Conservation (phyloP, 495 filamentous ascomycete genomes). For the Trichoderma orchidacearum region DNA sequence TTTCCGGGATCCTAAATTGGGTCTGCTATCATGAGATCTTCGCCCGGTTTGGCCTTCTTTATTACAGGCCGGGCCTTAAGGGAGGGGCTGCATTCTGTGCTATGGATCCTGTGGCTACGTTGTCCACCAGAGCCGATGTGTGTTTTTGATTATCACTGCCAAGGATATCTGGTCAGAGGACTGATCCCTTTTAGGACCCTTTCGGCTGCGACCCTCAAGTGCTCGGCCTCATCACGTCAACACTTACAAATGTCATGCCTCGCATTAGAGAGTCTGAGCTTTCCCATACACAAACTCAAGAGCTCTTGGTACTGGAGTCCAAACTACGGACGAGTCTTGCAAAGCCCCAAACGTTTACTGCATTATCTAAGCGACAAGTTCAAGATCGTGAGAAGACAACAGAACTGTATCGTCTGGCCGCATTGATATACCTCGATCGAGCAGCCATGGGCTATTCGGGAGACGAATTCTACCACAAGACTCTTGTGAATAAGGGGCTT, state of each 20-base stretch:
- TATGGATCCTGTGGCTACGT: background rate
- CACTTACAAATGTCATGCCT: background rate
- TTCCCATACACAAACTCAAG: background rate
- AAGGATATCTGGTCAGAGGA: background rate
- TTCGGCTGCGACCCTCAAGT: background rate
- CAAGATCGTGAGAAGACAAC: background rate
- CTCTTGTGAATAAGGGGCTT: background rate
- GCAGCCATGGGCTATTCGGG: background rate
- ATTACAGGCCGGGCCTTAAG: background rate
- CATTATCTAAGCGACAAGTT: background rate
- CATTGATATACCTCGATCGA: background rate
- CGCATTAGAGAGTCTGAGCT: background rate
- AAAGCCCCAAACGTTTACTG: background rate
- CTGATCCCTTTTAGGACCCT: background rate
- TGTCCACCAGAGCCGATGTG: background rate
- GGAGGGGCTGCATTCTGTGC: background rate
- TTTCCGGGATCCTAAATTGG: background rate
- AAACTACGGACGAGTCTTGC: background rate
- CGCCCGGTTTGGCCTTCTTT: background rate
- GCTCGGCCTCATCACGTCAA: background rate
- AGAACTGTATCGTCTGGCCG: background rate
- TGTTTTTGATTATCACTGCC: background rate
- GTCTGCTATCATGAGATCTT: background rate
- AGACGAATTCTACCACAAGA: background rate
- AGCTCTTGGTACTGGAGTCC: background rate